Evolutionary conservation across 306 rosid species (phyloP).

Genomic region (Cercis canadensis): DNA sequence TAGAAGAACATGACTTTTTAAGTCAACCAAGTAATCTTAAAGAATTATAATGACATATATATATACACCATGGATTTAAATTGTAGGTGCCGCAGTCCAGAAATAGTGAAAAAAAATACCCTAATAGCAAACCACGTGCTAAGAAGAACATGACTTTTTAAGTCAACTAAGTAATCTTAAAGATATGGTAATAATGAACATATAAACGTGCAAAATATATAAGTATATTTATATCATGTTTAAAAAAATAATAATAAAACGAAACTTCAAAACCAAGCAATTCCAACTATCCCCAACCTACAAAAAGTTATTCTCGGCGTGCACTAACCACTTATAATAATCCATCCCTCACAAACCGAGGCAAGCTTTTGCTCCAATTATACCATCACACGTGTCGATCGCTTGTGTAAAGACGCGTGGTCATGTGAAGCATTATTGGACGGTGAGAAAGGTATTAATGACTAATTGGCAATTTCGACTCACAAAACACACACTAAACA

Average conservation of each 20-base stretch:
- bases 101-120: too few species aligned
- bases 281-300: conserved; percentile 34
- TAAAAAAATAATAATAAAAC: conserved; percentile 36
- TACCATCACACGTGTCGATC: conserved; percentile 46
- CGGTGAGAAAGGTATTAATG: conserved; percentile 55
- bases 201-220: too few species aligned
- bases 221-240: too few species aligned
- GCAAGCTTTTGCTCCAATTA: conserved; percentile 33
- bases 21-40: too few species aligned
- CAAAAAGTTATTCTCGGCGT: conserved; percentile 66
- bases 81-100: too few species aligned
- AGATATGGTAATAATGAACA: too few species aligned
- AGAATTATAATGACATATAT: too few species aligned
- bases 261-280: conserved; percentile 73
- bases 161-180: too few species aligned
- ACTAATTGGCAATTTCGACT: conserved; percentile 23
- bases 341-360: conserved; percentile 43
- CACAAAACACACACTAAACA: conserved; percentile 31
- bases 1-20: too few species aligned
- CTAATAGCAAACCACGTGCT: too few species aligned
- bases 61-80: too few species aligned
- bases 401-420: conserved; percentile 59
- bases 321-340: conserved; percentile 55
- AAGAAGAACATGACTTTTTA: too few species aligned
- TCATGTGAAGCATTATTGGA: conserved; percentile 76